These are phyloP conservation scores for Malassezia cuniculi DNA, from an alignment of 1,284 basidiomycete genomes.

Conservation along the genomic window DNA sequence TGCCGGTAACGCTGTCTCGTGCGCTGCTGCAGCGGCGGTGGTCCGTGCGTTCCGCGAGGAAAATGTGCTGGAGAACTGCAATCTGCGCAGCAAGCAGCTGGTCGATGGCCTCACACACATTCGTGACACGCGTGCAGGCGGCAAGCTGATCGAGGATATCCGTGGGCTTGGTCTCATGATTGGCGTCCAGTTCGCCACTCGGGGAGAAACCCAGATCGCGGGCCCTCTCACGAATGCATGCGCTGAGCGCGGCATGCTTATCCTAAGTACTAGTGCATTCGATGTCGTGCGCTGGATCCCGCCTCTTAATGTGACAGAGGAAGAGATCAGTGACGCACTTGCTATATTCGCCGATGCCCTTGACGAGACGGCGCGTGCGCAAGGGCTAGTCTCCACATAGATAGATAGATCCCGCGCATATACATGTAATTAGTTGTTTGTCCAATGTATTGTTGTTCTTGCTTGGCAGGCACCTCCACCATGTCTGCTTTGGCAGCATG, in stretches of 20 bases:
- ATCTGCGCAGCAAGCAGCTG: conserved; percentile 25
- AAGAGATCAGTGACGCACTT: conserved; percentile 25
- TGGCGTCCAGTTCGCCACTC: conserved; percentile 30
- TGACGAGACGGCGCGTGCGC: conserved; percentile 18
- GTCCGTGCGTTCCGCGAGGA: conserved; percentile 33
- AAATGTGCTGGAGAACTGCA: conserved; percentile 29
- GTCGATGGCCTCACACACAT: conserved; percentile 22
- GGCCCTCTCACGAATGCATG: conserved; percentile 29
- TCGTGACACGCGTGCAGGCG: conserved; percentile 17
- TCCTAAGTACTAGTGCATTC: conserved; percentile 34
- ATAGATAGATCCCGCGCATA: no score
- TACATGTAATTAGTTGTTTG: no score
- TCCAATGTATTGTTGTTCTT: no score
- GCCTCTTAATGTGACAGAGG: conserved; percentile 32
- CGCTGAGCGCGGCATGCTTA: conserved; percentile 31
- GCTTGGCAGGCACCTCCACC: no score
- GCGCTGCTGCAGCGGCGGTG: conserved; percentile 33
- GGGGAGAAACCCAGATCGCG: conserved; percentile 19
- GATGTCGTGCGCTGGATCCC: conserved; percentile 40
- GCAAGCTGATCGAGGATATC: conserved; percentile 35
- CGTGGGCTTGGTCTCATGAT: conserved; percentile 40
- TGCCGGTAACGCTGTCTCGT: conserved; percentile 37
- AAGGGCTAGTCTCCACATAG: no score
- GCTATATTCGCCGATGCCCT: conserved; percentile 30
- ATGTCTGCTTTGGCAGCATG: no score